phyloP scores from a whole-genome alignment of 1,284 basidiomycete genomes.

The Exobasidium cylindrosporum region DNA sequence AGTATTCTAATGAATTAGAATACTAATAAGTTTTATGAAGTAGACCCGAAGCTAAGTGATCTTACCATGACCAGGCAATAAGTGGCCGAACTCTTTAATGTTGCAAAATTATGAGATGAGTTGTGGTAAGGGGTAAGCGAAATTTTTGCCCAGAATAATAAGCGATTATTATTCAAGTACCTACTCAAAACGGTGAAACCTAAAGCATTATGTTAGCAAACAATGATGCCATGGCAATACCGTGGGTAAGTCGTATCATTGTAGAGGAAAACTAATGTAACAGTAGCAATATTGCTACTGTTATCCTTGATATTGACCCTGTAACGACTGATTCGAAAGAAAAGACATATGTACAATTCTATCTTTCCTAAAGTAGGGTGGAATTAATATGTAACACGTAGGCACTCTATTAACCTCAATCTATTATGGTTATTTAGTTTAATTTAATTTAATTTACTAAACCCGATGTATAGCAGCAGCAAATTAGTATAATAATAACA shows the following conservation, averaged over 20 bases:
- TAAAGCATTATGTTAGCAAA: constrained; percentile 5
- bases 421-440: not conserved
- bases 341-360: too few species aligned
- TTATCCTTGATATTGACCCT: constrained; percentile 19
- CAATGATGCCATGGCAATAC: constrained; percentile 17
- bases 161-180: constrained; percentile 18
- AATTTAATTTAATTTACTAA: too few species aligned
- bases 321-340: constrained; percentile 21
- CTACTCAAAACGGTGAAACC: constrained; percentile 21
- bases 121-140: constrained; percentile 1
- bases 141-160: constrained; percentile 12
- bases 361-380: too few species aligned
- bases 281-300: constrained; percentile 14
- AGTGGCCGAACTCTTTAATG: not conserved
- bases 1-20: not conserved
- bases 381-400: constrained; percentile 16
- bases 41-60: constrained; percentile 1
- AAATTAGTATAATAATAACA: too few species aligned
- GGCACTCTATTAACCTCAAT: constrained; percentile 13
- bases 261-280: constrained; percentile 15
- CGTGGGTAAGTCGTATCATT: constrained; percentile 20
- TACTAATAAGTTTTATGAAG: not conserved
- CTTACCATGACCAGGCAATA: not conserved
- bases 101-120: not conserved
- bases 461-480: too few species aligned